phyloP scores from a whole-genome alignment of 352 stramenopile species.

The Globisporangium spinosum region DNA sequence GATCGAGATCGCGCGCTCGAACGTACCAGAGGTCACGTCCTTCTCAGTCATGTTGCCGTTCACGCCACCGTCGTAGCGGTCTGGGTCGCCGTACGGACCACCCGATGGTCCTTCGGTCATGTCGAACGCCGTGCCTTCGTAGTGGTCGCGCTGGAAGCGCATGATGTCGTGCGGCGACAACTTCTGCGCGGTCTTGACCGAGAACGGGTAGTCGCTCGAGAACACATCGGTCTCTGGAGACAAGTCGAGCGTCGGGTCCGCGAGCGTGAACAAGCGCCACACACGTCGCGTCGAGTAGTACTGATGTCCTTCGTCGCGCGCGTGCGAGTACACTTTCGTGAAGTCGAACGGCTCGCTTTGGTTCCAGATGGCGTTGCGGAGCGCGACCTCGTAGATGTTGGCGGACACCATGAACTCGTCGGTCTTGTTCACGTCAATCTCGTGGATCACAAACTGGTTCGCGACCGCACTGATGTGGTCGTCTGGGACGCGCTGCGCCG shows the following conservation, averaged over 20 bases:
- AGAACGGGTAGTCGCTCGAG: constrained; percentile 86
- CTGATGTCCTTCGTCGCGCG: constrained; percentile 49
- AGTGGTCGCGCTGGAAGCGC: constrained; percentile 90
- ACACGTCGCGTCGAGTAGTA: constrained; percentile 89
- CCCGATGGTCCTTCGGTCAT: constrained; percentile 73
- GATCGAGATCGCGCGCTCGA: constrained; percentile 92
- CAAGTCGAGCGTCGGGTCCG: constrained; percentile 63
- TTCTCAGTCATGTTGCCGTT: constrained; percentile 43
- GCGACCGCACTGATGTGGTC: constrained; percentile 83
- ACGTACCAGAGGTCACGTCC: constrained; percentile 59
- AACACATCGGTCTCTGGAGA: constrained; percentile 73
- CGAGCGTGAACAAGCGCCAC: constrained; percentile 88
- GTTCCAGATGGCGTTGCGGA: constrained; percentile 79
- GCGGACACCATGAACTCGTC: constrained; percentile 87
- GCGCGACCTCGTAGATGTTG: constrained; percentile 88
- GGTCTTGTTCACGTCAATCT: constrained; percentile 71
- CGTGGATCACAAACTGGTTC: constrained; percentile 94
- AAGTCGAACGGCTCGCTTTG: constrained; percentile 83
- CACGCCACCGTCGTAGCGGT: constrained; percentile 76
- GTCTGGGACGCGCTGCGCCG: constrained; percentile 88
- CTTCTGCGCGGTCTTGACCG: constrained; percentile 45
- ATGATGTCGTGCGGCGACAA: constrained; percentile 88
- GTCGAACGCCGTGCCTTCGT: constrained; percentile 90
- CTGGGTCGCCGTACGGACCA: constrained; percentile 89
- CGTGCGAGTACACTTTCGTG: constrained; percentile 75